Percentiles rank a stretch among this genome's conserved stretches.
phyloP scores from a whole-genome alignment of 2,329 filamentous ascomycete genomes.

The Claviceps fusiformis region DNA sequence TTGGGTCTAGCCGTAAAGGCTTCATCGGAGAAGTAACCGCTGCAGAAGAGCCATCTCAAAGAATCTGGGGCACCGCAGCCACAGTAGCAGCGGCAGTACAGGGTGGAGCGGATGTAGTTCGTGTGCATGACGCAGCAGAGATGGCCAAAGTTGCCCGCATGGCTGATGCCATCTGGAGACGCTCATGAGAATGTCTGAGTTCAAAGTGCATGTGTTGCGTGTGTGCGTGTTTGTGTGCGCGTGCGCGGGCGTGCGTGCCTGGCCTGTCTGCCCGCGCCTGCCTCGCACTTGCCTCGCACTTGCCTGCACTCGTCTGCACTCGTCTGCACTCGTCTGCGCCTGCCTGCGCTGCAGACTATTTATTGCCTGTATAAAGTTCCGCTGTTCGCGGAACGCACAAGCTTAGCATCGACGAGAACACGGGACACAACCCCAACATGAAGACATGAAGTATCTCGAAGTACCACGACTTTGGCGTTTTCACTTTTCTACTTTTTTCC shows the following conservation, averaged over 20 bases:
- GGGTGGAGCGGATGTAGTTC: conserved; percentile 79
- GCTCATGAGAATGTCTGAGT: neutral
- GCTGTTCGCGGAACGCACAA: neutral
- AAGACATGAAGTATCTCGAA: conserved; percentile 1
- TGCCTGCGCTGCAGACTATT: neutral
- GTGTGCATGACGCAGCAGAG: conserved; percentile 80
- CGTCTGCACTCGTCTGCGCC: neutral
- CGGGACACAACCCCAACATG: neutral
- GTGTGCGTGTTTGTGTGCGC: neutral
- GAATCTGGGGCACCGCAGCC: conserved; percentile 76
- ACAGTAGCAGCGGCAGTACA: conserved; percentile 75
- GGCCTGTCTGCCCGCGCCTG: neutral
- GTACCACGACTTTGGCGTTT: conserved; percentile 4
- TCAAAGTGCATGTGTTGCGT: neutral
- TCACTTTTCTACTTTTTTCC: neutral
- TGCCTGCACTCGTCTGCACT: too few species aligned
- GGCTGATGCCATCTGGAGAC: conserved; percentile 82
- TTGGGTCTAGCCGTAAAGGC: conserved; percentile 77
- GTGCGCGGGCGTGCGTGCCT: neutral
- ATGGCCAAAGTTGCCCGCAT: conserved; percentile 78
- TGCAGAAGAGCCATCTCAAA: conserved; percentile 53
- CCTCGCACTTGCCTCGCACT: too few species aligned
- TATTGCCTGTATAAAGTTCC: neutral
- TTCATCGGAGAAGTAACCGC: conserved; percentile 80
- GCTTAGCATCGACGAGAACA: neutral